Conservation (phyloP, 1,139 yeast species). For the Sugiyamaella paludigena region DNA sequence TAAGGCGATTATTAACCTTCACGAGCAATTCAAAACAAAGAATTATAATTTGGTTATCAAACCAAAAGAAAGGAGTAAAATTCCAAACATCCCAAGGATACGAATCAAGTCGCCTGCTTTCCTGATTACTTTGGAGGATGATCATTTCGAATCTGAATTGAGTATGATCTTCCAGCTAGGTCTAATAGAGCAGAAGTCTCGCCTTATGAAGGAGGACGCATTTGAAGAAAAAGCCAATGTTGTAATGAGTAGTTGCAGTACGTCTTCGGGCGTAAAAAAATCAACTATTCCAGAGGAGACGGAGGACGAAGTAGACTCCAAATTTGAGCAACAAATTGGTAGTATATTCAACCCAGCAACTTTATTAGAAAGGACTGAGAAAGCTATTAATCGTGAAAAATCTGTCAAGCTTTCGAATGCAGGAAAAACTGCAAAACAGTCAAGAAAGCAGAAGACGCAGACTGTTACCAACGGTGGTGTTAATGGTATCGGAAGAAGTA, state of each 20-base stretch:
- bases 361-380: no score
- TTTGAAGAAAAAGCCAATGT: conserved; percentile 47
- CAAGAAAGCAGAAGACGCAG: conserved; percentile 8
- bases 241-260: not conserved
- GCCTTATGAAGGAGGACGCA: conserved; percentile 56
- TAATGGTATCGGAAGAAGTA: not conserved
- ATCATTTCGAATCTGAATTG: conserved; percentile 80
- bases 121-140: conserved; percentile 63
- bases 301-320: not conserved
- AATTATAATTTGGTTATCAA: conserved; percentile 40
- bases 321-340: no score
- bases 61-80: conserved; percentile 39
- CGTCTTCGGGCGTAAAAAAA: not conserved
- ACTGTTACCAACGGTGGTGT: not conserved
- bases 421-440: conserved; percentile 1
- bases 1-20: conserved; percentile 58
- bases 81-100: conserved; percentile 51
- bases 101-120: conserved; percentile 50
- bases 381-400: no score
- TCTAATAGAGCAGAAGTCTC: conserved; percentile 60
- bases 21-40: conserved; percentile 48
- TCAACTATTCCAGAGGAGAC: conserved; percentile 1
- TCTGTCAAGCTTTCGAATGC: no score
- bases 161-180: conserved; percentile 78
- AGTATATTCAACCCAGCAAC: no score